These are phyloP conservation scores for Aspergillus bombycis DNA, from an alignment of 2,329 filamentous ascomycete species.

Conservation along the genomic window DNA sequence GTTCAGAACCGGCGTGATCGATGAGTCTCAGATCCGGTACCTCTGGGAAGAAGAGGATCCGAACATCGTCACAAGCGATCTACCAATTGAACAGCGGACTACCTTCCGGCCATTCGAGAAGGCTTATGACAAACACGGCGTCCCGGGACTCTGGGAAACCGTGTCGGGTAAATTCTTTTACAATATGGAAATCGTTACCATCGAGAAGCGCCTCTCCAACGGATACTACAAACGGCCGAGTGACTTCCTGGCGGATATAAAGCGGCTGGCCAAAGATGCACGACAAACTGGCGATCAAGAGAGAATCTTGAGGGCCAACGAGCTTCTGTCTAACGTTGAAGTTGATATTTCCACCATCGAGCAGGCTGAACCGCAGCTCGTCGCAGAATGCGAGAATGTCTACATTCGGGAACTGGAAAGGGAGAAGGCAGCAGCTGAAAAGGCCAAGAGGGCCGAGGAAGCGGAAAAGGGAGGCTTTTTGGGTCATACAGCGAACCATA, in stretches of 20 bases:
- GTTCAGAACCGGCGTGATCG: constrained; percentile 79
- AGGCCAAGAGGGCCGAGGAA: constrained; percentile 45
- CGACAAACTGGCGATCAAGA: constrained; percentile 81
- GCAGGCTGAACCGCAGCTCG: constrained; percentile 62
- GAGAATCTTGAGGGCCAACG: constrained; percentile 81
- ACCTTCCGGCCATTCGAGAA: constrained; percentile 76
- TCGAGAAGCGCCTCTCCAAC: constrained; percentile 95
- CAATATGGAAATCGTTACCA: constrained; percentile 88
- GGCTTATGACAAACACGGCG: constrained; percentile 76
- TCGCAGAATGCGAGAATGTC: constrained; percentile 77
- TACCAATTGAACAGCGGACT: constrained; percentile 60
- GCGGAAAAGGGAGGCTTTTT: constrained; percentile 42
- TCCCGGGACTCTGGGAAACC: constrained; percentile 74
- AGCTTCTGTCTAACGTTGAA: constrained; percentile 89
- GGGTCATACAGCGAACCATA: constrained; percentile 52
- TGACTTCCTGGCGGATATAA: constrained; percentile 88
- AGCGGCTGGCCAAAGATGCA: constrained; percentile 80
- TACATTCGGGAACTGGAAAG: constrained; percentile 73
- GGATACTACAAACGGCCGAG: constrained; percentile 91
- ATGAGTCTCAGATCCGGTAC: constrained; percentile 74
- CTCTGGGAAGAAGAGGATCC: constrained; percentile 83
- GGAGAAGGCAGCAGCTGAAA: constrained; percentile 66
- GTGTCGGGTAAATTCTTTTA: constrained; percentile 85
- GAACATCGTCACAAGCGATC: constrained; percentile 61
- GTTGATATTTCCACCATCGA: constrained; percentile 85